These are phyloP conservation scores for Botryotinia globosa DNA, from an alignment of 2,329 filamentous ascomycete genomes.

Conservation along the genomic window DNA sequence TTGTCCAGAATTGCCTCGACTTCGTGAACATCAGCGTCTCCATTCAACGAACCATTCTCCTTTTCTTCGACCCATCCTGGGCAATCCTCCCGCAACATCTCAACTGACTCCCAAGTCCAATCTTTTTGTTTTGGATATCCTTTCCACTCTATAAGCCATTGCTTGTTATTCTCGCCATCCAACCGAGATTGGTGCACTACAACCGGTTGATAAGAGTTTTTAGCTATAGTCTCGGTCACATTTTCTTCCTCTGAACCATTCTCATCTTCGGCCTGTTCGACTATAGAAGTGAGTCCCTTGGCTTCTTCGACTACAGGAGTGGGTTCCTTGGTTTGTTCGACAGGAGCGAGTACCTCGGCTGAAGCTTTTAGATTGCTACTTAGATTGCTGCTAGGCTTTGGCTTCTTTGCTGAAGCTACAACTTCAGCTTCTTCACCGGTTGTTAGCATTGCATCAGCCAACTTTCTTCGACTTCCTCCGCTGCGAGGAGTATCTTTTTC, in stretches of 20 bases:
- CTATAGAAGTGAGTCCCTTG: not conserved
- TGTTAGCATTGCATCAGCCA: not conserved
- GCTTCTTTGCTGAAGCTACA: not conserved
- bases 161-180: not conserved
- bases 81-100: not conserved
- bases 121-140: not conserved
- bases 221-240: not conserved
- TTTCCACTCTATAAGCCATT: not conserved
- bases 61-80: not conserved
- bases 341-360: not conserved
- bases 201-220: not conserved
- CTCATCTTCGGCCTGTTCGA: not conserved
- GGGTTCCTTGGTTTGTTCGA: not conserved
- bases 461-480: not conserved
- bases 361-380: not conserved
- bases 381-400: not conserved
- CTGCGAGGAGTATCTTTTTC: not conserved
- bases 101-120: conserved; percentile 1
- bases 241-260: not conserved
- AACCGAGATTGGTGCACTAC: not conserved
- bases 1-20: not conserved
- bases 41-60: not conserved
- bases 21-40: not conserved
- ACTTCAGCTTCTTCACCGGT: not conserved
- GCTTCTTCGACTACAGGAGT: not conserved